phyloP scores from a whole-genome alignment of 257 asterid genomes.

The Solanum acaule region DNA sequence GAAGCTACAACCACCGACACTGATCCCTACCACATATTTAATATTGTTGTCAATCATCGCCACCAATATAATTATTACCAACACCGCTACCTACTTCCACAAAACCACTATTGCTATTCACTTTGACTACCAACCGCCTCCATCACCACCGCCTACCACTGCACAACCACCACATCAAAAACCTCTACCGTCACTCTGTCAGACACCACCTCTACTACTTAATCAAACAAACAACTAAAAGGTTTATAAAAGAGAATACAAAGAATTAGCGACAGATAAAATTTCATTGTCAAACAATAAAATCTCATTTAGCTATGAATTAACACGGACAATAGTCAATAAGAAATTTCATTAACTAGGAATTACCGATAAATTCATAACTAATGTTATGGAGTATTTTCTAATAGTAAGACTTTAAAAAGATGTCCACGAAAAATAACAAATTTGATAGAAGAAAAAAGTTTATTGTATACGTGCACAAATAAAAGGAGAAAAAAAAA shows the following conservation, averaged over 20 bases:
- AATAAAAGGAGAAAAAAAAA: neutral
- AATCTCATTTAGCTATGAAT: neutral
- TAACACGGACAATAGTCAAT: too few species aligned
- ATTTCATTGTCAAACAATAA: neutral
- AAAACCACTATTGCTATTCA: neutral
- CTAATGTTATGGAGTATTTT: too few species aligned
- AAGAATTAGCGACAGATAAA: neutral
- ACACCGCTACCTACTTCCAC: neutral
- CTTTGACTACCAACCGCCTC: neutral
- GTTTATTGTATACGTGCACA: neutral
- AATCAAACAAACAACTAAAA: neutral
- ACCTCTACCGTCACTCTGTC: neutral
- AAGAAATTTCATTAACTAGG: neutral
- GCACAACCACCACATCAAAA: neutral
- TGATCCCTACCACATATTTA: neutral
- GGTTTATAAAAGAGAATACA: neutral
- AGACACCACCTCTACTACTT: neutral
- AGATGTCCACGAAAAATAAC: neutral
- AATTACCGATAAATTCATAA: neutral
- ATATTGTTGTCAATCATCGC: neutral
- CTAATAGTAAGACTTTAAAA: neutral
- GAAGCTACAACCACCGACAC: neutral
- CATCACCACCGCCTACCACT: neutral
- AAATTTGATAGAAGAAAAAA: neutral
- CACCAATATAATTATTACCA: neutral